Base-by-base conservation (phyloP, 2,329 filamentous ascomycete species). In the Monilinia vaccinii-corymbosi region DNA sequence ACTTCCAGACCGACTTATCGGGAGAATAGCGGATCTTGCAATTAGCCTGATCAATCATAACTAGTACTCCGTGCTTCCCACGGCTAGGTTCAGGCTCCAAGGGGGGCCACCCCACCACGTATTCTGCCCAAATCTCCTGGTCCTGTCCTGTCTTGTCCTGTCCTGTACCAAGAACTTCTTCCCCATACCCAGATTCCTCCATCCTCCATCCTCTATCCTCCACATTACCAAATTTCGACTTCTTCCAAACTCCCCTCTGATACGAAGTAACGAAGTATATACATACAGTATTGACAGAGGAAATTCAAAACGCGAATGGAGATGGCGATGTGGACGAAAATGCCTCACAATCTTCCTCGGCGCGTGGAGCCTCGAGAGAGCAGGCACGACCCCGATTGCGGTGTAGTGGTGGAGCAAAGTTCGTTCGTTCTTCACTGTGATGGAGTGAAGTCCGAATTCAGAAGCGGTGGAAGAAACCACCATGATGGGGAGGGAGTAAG, bases 161-260 rank as follows among this genome's bases (percentile, higher is more conserved):
- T 14, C 10, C 21, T 23, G n/a, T 40, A 18, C 31, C 49, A 16
- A 16, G 25, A 44, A 8, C 10, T 16, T n/a, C n/a, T 55, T 55
- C 51, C 51, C 51, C 51, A 40, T 55, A n/a, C 14, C 38, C 38
- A 55, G 38, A 53, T 16, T 44, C 51, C 51, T 55, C 51, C 51
- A 55, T 23, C 34, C 51, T 55, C 51, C 51, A 44, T 44, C 25
- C 51, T 55, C 51, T 38, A 44, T 44, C 25, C 51, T 55, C 51
- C 51, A 55, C 51, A 55, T 11, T 55, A 44, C n/a, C 25, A 32
- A 44, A 7, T 44, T 31, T 38, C 25, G 21, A 53, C 25, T 32
- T 31, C 38, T 32, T 55, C 25, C 36, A 32, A 18, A 34, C n/a
- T 18, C 9, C 21, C n/a, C 40, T 44, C 28, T 32, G 45, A 25